phyloP scores from a whole-genome alignment of 768 basidiomycete genomes.

The Russula olivacea region DNA sequence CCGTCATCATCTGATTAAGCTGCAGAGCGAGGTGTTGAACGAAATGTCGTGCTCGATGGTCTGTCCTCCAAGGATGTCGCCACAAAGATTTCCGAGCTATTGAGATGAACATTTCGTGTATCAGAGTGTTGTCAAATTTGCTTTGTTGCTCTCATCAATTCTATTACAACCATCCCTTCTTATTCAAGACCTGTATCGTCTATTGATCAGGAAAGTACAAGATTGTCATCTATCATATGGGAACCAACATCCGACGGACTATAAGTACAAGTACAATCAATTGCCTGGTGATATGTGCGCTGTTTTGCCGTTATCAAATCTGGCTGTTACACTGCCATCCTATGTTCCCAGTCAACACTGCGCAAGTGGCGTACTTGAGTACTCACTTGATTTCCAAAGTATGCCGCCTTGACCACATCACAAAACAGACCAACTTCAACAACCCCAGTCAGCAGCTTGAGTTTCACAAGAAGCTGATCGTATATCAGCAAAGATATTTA shows the following conservation, averaged over 20 bases:
- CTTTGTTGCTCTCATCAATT: not conserved
- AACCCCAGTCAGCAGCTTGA: slow-evolving; percentile 95
- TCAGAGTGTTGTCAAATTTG: not conserved
- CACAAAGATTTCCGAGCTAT: slow-evolving; percentile 58
- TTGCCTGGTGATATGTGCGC: slow-evolving; percentile 6
- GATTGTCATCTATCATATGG: not conserved
- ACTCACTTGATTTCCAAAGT: slow-evolving; percentile 82
- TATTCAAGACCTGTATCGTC: not conserved
- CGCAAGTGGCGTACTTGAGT: not conserved
- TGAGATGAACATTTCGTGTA: slow-evolving; percentile 31
- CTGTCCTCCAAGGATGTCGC: slow-evolving; percentile 68
- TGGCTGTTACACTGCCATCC: slow-evolving; percentile 18
- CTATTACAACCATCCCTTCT: not conserved
- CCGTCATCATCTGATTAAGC: not conserved
- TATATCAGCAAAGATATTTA: not conserved
- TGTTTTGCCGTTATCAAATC: slow-evolving; percentile 8
- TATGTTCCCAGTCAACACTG: slow-evolving; percentile 2
- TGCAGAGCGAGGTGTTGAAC: slow-evolving; percentile 74
- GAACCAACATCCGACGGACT: not conserved
- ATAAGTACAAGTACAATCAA: slow-evolving; percentile 10
- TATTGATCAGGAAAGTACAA: slow-evolving; percentile 8
- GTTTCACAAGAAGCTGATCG: slow-evolving; percentile 60
- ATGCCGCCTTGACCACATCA: slow-evolving; percentile 88
- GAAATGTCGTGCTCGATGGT: slow-evolving; percentile 73
- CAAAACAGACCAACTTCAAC: slow-evolving; percentile 99